Conservation (phyloP, 2,329 filamentous ascomycete species). For the Pseudogymnoascus destructans region DNA sequence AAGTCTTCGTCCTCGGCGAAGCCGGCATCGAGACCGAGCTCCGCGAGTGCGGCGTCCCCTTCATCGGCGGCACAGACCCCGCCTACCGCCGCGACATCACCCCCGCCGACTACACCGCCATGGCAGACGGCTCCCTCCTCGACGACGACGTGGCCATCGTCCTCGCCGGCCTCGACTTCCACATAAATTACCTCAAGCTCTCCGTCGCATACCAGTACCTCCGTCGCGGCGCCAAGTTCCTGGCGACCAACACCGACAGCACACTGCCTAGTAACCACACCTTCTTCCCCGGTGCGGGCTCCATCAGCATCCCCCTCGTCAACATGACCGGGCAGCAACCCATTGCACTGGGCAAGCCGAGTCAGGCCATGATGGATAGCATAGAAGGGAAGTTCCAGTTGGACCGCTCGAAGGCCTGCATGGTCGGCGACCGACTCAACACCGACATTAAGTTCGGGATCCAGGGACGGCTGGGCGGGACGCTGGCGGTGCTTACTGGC, state of each 20-base stretch:
- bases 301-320: conserved; percentile 63
- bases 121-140: conserved; percentile 62
- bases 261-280: conserved; percentile 71
- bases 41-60: conserved; percentile 61
- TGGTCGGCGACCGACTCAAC: conserved; percentile 88
- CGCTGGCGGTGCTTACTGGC: conserved; percentile 79
- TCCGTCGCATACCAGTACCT: conserved; percentile 78
- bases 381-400: conserved; percentile 93
- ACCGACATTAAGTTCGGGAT: conserved; percentile 95
- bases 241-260: conserved; percentile 88
- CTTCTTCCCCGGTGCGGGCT: conserved; percentile 85
- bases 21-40: conserved; percentile 84
- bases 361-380: conserved; percentile 98
- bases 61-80: conserved; percentile 78
- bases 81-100: conserved; percentile 63
- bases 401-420: conserved; percentile 72
- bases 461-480: conserved; percentile 80
- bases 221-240: conserved; percentile 65
- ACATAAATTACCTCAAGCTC: conserved; percentile 90
- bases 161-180: conserved; percentile 81
- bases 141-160: conserved; percentile 86
- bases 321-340: conserved; percentile 61
- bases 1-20: conserved; percentile 90
- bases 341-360: conserved; percentile 78
- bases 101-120: conserved; percentile 63